phyloP scores from a whole-genome alignment of 2,329 filamentous ascomycete species.

The Beauveria varroae region DNA sequence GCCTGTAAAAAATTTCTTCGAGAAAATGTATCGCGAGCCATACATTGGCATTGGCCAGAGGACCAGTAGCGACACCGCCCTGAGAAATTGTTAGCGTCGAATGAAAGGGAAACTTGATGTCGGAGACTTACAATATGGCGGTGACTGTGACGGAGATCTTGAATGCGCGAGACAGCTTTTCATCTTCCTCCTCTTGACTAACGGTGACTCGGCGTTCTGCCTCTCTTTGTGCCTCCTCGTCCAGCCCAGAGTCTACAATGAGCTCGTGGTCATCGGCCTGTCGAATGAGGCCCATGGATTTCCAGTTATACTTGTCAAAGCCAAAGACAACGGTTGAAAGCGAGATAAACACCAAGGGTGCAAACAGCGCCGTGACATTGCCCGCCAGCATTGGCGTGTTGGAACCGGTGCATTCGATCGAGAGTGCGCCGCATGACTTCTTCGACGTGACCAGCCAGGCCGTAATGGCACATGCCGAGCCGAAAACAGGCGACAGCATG shows the following conservation, averaged over 20 bases:
- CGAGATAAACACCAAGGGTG: conserved; percentile 66
- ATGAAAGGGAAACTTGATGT: background rate
- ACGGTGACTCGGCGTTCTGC: conserved; percentile 11
- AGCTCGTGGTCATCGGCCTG: conserved; percentile 72
- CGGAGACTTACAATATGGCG: conserved; percentile 20
- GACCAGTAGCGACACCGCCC: conserved; percentile 63
- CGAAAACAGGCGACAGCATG: conserved; percentile 58
- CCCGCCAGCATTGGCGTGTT: conserved; percentile 84
- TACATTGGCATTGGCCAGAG: conserved; percentile 95
- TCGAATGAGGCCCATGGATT: conserved; percentile 72
- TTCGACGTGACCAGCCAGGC: conserved; percentile 72
- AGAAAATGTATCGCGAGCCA: conserved; percentile 62
- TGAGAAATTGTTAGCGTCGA: conserved; percentile 4
- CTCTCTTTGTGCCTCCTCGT: conserved; percentile 17
- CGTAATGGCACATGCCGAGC: conserved; percentile 57
- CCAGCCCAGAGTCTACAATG: conserved; percentile 50
- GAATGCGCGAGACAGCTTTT: conserved; percentile 45
- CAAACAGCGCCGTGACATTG: conserved; percentile 70
- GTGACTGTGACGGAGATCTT: conserved; percentile 35
- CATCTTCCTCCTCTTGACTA: conserved; percentile 34
- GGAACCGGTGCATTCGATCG: conserved; percentile 66
- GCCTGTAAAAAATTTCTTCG: conserved; percentile 58
- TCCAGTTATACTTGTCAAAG: conserved; percentile 74
- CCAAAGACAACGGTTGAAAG: conserved; percentile 57
- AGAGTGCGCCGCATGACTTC: conserved; percentile 59